Evolutionary conservation across 1,139 yeast genomes (phyloP), one percentile per base, ranked within the genome.

Genomic region (Geotrichum australiense): DNA sequence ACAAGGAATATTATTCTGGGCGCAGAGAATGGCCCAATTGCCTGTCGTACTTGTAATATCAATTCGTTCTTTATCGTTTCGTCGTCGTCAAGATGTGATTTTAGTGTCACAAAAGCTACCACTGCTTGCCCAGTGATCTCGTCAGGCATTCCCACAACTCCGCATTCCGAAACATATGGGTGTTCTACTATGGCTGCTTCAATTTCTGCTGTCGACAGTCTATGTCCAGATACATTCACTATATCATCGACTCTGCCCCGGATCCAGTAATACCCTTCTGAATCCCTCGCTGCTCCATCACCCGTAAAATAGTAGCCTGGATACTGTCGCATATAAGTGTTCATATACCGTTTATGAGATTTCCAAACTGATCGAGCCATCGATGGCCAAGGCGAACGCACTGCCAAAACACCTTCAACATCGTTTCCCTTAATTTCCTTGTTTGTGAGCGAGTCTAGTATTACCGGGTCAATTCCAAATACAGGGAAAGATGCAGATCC

Each of bases 161-260:
- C 95, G 52, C 89, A 70, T 66, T 86, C 95, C 47, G 86, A 74
- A 41, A 86, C 94, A 46, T 74, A 74, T 19, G 69, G 68, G 63
- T 81, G 82, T 62, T 80, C 86, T 51, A 76, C 71, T 54, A 86
- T 69, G 20, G 93, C 89, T 25, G 94, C 80, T 68, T 85, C 96
- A 54, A 85, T 85, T 67, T 85, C 96, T 40, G 95, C 84, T 38
- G 96, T 85, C 22, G 94, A 84, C 57, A 85, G 71, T 68, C 96
- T 79, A 65, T 85, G 96, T 53, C 96, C 96, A 43, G 91, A 80
- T 43, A 85, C 95, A 61, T 85, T 85, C 50, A 85, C 95, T 52
- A 85, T 95, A 59, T 85, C 96, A 64, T 85, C 96, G 52, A 85
- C 95, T 71, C 95, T 80, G 58, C 96, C 95, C 64, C 94, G 77